Percentiles rank a stretch among this genome's conserved stretches.
These are phyloP conservation scores for Leucosporidium scottii DNA, from an alignment of 768 basidiomycete species.

Conservation along the genomic window DNA sequence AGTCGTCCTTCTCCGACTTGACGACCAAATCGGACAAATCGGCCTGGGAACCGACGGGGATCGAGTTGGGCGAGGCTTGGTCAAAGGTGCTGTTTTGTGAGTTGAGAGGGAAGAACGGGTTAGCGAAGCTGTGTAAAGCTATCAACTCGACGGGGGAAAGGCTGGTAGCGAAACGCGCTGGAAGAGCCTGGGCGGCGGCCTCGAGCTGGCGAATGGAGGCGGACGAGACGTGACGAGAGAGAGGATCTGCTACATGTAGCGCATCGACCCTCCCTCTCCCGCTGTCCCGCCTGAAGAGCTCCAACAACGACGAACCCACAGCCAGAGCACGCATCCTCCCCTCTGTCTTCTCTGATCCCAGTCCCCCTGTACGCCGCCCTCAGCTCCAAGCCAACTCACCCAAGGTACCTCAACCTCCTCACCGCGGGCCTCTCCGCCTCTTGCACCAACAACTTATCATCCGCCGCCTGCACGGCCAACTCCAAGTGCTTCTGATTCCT, in stretches of 20 bases:
- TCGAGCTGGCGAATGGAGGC: no score
- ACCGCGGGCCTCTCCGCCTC: slow-evolving; percentile 44
- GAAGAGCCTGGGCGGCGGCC: no score
- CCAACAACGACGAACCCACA: no score
- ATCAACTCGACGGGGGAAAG: no score
- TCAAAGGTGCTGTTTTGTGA: slow-evolving; percentile 40
- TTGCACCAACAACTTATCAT: slow-evolving; percentile 44
- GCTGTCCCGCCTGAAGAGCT: no score
- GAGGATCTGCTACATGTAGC: no score
- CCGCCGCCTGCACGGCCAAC: slow-evolving; percentile 40
- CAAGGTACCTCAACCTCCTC: slow-evolving; percentile 41
- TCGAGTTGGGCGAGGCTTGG: slow-evolving; percentile 41
- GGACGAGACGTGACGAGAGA: no score
- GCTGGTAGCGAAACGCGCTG: no score
- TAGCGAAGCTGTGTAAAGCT: no score
- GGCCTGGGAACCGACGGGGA: slow-evolving; percentile 41
- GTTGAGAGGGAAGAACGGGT: neutral
- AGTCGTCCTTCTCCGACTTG: slow-evolving; percentile 37
- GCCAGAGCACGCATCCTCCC: no score
- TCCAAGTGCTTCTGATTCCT: slow-evolving; percentile 45
- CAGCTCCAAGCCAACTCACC: slow-evolving; percentile 39
- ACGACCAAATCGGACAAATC: slow-evolving; percentile 43
- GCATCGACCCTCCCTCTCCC: no score
- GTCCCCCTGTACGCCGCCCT: no score
- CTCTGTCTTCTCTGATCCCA: neutral